Percentiles rank a stretch among this genome's conserved stretches.
phyloP scores from a whole-genome alignment of 179 eudicot genomes.

The Actinidia chinensis region DNA sequence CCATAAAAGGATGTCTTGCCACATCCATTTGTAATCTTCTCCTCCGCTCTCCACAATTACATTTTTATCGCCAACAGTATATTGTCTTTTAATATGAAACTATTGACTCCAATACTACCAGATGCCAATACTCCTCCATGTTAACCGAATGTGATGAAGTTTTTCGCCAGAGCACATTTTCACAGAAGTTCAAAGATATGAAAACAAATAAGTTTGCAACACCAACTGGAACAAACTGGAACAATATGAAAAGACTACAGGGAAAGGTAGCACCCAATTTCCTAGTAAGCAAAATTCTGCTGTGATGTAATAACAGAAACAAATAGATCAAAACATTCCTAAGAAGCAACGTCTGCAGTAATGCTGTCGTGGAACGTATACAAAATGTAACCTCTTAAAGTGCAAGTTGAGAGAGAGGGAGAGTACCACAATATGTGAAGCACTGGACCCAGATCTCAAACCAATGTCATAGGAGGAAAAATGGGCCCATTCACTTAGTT shows the following conservation, averaged over 20 bases:
- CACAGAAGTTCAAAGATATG: not conserved
- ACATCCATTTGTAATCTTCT: not conserved
- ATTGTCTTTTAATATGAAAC: not conserved
- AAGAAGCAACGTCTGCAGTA: not conserved
- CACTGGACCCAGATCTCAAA: slow-evolving; percentile 71
- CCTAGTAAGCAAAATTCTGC: not conserved
- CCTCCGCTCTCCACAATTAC: not conserved
- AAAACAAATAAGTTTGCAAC: not conserved
- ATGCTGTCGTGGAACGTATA: not conserved
- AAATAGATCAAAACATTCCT: not conserved
- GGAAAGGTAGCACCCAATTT: not conserved
- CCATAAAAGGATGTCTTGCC: not conserved
- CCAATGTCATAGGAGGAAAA: slow-evolving; percentile 79
- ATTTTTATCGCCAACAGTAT: not conserved
- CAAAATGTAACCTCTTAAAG: not conserved
- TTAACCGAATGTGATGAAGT: not conserved
- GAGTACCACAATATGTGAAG: slow-evolving; percentile 79
- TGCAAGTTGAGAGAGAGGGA: not conserved
- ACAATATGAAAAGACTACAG: not conserved
- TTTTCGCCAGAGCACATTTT: not conserved
- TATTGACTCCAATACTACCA: not conserved
- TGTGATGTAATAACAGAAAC: not conserved
- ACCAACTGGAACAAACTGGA: not conserved
- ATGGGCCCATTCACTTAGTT: slow-evolving; percentile 94
- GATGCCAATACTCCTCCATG: not conserved